Evolutionary conservation across 768 basidiomycete genomes (phyloP), one percentile per base, ranked within the genome.

Genomic region (Lactarius evosmus): DNA sequence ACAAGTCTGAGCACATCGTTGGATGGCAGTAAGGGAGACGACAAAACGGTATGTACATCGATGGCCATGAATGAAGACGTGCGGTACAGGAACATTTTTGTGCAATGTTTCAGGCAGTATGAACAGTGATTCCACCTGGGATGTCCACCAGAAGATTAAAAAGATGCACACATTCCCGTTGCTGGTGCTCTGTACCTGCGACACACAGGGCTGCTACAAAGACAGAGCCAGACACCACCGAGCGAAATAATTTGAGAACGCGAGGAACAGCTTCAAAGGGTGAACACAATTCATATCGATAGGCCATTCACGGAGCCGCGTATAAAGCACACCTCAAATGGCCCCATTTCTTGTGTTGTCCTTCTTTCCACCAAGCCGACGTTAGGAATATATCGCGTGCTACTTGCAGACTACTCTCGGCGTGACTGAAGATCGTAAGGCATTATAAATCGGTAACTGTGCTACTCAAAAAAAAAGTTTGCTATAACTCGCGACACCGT

Each of bases 251-350:
- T 97, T 76, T 98, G 46, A 79, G 96, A 55, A 83, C 87, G 50
- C 78, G 81, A 98, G 98, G 85, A 96, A 96, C 74, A 82, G 81
- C 65, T 93, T 84, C 76, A 78, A 79, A 71, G 90, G 87, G 74
- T 91, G 75, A 83, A 72, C 53, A 40, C 32, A 5, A 40, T 25
- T 12, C 36, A 3, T 46, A 9, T 22, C 8, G n/a, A 44, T 44
- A 11, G 41, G 9, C 17, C n/a, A n/a, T 22, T 22, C 56, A 25
- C n/a, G 30, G 44, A 40, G 19, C 49, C 17, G 41, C 7, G n/a
- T 40, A 41, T 25, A 30, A 19, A 32, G 30, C 49, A 5, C 17
- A 7, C 17, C 16, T 46, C 22, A 46, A n/a, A 2, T 46, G 4
- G 44, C 29, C 50, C 19, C 40, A 4, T 7, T 25, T 59, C 30